Conservation (phyloP, 2,329 filamentous ascomycete genomes). For the Emmonsia crescens region DNA sequence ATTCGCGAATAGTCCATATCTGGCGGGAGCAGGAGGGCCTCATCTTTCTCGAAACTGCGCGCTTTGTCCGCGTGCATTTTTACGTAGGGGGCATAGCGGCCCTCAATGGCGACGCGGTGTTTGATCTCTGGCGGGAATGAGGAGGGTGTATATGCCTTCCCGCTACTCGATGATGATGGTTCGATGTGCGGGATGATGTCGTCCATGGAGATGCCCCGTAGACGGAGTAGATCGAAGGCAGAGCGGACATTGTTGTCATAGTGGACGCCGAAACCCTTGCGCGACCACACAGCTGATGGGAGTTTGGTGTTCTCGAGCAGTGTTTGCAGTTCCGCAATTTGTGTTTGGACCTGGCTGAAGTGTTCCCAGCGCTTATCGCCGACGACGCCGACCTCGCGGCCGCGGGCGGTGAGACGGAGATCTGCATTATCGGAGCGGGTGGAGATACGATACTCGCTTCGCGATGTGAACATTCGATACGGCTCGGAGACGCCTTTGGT, state of each 20-base stretch:
- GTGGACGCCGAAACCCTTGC: conserved; percentile 58
- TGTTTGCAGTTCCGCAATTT: conserved; percentile 56
- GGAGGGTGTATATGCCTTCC: conserved; percentile 40
- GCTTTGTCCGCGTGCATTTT: conserved; percentile 58
- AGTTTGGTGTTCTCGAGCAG: conserved; percentile 50
- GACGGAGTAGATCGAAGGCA: conserved; percentile 68
- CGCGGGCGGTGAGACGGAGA: conserved; percentile 67
- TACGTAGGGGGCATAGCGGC: conserved; percentile 78
- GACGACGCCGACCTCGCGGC: conserved; percentile 65
- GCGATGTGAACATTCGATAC: conserved; percentile 95
- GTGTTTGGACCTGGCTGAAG: conserved; percentile 54
- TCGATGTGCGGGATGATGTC: conserved; percentile 47
- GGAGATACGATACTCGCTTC: conserved; percentile 90
- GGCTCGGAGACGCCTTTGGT: conserved; percentile 96
- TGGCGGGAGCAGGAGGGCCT: conserved; percentile 57
- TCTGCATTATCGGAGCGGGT: conserved; percentile 92
- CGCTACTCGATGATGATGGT: conserved; percentile 12
- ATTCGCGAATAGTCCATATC: conserved; percentile 68
- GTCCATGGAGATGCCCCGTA: conserved; percentile 49
- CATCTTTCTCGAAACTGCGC: conserved; percentile 61
- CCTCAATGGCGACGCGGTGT: conserved; percentile 66
- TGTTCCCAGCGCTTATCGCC: conserved; percentile 64
- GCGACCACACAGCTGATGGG: conserved; percentile 55
- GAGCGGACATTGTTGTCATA: conserved; percentile 55
- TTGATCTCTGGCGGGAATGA: conserved; percentile 44